Base-by-base conservation (phyloP, 495 filamentous ascomycete species). In the Chlorociboria aeruginascens region DNA sequence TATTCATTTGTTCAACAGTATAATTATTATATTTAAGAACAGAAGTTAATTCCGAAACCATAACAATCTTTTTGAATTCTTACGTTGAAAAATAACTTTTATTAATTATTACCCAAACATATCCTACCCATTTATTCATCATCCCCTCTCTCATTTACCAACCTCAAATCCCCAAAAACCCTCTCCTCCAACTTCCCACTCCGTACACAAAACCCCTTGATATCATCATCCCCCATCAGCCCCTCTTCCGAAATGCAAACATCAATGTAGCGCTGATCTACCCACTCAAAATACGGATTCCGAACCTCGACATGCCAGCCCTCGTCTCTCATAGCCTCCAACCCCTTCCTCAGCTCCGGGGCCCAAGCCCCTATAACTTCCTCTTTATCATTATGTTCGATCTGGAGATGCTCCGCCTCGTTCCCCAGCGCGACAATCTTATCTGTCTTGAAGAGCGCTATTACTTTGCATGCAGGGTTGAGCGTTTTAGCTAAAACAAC, bases 251-350 rank as follows among this genome's bases (percentile, higher is more conserved):
- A 75, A 41, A 81, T 53, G 51, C 79, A 82, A 0, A 54, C 66
- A 57, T 83, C 71, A 0, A 84, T 65, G 25, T 73, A 60, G 1
- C 49, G 42, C 4, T 67, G 56, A 1, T 74, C 69, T 7, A 82
- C 66, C 80, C 79, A 83, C 61, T 86, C 81, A 47, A 85, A 84
- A 46, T 78, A 81, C 11, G 71, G 52, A 50, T 84, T 84, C 40
- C 65, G 70, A 9, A 82, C 65, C 10, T 59, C 34, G 0, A 76
- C 66, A 4, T 54, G 46, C 13, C 32, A 53, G 2, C 51, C 51
- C 12, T 32, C 14, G 3, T 20, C 25, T 14, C 25, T 17, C 3
- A 45, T 41, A 2, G 47, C 46, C 36, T 41, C 43, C 29, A 57
- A 10, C 7, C 14, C 39, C 28, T 29, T 13, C 10, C 4, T 7